Percentiles rank a stretch among this genome's conserved stretches.
These are phyloP conservation scores for Magnaporthales sp. DNA, from an alignment of 2,329 filamentous ascomycete species.

Conservation along the genomic window DNA sequence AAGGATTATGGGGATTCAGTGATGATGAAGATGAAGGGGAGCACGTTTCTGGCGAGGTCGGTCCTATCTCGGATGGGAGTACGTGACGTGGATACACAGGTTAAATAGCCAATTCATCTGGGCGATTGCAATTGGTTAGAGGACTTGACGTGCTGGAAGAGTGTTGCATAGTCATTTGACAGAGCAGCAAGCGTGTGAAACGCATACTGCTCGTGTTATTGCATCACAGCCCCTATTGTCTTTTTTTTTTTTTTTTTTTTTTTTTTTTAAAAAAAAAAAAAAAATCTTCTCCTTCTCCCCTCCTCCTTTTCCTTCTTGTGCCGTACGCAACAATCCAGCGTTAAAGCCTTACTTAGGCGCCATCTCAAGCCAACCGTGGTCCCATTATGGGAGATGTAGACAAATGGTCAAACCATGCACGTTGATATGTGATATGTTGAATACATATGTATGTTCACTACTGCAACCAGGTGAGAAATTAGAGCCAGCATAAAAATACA, in stretches of 20 bases:
- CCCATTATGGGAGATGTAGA: background rate
- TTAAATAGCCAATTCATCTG: background rate
- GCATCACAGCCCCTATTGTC: background rate
- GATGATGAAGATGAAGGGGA: conserved; percentile 15
- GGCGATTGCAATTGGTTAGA: background rate
- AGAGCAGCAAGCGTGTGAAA: background rate
- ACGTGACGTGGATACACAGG: background rate
- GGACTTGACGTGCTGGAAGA: background rate
- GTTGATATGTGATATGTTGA: background rate
- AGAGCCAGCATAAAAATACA: background rate
- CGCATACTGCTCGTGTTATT: background rate
- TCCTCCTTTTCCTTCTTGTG: too few relatives aligned
- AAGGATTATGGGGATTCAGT: conserved; percentile 16
- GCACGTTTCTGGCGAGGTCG: background rate
- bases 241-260: background rate
- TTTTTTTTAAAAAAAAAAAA: too few relatives aligned
- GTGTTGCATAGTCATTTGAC: background rate
- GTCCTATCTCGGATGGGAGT: background rate
- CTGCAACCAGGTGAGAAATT: background rate
- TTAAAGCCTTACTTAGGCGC: too few relatives aligned
- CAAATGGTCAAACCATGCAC: background rate
- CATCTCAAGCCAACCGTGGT: too few relatives aligned
- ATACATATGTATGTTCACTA: background rate
- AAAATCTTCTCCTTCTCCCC: too few relatives aligned
- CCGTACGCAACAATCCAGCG: too few relatives aligned